A percentile compares a stretch with the other conserved stretches of the same genome.
These are phyloP conservation scores for Starmerella stigmatis DNA, from an alignment of 805 yeast species.

Conservation along the genomic window DNA sequence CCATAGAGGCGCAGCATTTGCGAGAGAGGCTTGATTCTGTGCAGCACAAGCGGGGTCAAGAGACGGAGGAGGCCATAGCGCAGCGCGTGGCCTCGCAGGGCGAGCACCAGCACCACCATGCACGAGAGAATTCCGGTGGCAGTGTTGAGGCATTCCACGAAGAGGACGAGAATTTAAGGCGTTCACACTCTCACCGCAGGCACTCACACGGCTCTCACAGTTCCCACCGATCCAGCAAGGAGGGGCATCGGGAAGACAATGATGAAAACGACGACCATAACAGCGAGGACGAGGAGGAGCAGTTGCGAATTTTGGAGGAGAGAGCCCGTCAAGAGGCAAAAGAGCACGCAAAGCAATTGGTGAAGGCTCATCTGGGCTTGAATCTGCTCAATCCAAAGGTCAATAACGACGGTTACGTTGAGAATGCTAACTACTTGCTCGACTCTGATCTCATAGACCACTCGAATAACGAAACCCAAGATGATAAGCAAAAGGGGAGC, in stretches of 20 bases:
- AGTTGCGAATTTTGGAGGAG: conserved; percentile 14
- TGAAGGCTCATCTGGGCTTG: conserved; percentile 19
- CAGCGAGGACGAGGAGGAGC: conserved; percentile 17
- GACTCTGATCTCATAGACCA: conserved; percentile 16
- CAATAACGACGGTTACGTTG: conserved; percentile 19
- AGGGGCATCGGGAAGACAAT: neutral
- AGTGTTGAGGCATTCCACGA: neutral
- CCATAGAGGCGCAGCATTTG: conserved; percentile 5
- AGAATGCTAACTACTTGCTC: conserved; percentile 11
- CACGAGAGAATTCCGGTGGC: conserved; percentile 2
- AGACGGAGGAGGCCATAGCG: conserved; percentile 4
- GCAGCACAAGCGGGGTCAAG: conserved; percentile 2
- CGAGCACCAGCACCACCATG: neutral
- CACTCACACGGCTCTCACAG: neutral
- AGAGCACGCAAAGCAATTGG: conserved; percentile 23
- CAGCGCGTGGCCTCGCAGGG: neutral
- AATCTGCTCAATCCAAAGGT: conserved; percentile 2
- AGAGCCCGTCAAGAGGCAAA: conserved; percentile 21
- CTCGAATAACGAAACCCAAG: conserved; percentile 12
- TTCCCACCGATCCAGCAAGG: neutral
- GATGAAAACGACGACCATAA: neutral
- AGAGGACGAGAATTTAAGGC: neutral
- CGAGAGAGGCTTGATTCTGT: neutral
- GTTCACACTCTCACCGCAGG: neutral
- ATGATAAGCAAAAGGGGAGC: neutral